A percentile compares a stretch with the other conserved stretches of the same genome.
Evolutionary conservation across 1,139 yeast species (phyloP).

Genomic region (Chernovozyma sophiae-reginae): DNA sequence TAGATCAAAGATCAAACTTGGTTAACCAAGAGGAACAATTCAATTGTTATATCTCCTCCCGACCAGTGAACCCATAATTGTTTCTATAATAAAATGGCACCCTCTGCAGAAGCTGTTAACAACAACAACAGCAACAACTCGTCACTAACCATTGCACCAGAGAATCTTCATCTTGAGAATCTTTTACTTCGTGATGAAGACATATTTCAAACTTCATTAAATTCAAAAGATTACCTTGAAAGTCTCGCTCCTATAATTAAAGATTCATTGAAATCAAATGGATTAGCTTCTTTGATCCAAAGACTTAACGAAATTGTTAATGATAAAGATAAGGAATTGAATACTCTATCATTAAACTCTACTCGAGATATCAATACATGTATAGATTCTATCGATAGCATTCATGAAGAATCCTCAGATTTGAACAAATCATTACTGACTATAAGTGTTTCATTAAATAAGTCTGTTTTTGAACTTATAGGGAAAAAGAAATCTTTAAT

Average conservation of each 20-base stretch:
- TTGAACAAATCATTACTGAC: slow-evolving; percentile 51
- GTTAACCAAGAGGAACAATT: too few relatives aligned
- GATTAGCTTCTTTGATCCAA: slow-evolving; percentile 53
- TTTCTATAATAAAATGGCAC: too few relatives aligned
- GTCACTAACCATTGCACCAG: not conserved
- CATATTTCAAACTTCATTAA: slow-evolving; percentile 45
- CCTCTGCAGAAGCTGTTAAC: not conserved
- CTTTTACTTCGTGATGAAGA: slow-evolving; percentile 43
- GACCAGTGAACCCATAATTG: too few relatives aligned
- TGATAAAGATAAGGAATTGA: slow-evolving; percentile 62
- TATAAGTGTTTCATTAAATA: slow-evolving; percentile 51
- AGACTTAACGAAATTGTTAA: slow-evolving; percentile 55
- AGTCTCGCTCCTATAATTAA: slow-evolving; percentile 77
- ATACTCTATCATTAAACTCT: slow-evolving; percentile 56
- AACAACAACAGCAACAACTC: not conserved
- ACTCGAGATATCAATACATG: slow-evolving; percentile 53
- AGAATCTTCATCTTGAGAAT: slow-evolving; percentile 23
- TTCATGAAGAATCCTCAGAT: slow-evolving; percentile 50
- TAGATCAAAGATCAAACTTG: too few relatives aligned
- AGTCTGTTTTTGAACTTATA: slow-evolving; percentile 62
- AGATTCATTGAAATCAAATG: slow-evolving; percentile 55
- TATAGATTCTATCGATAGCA: slow-evolving; percentile 55
- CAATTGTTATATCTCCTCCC: too few relatives aligned
- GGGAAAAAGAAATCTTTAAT: slow-evolving; percentile 53
- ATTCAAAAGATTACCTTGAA: slow-evolving; percentile 71